Conservation (phyloP, 768 basidiomycete species). For the Xerocomellus chrysenteron region DNA sequence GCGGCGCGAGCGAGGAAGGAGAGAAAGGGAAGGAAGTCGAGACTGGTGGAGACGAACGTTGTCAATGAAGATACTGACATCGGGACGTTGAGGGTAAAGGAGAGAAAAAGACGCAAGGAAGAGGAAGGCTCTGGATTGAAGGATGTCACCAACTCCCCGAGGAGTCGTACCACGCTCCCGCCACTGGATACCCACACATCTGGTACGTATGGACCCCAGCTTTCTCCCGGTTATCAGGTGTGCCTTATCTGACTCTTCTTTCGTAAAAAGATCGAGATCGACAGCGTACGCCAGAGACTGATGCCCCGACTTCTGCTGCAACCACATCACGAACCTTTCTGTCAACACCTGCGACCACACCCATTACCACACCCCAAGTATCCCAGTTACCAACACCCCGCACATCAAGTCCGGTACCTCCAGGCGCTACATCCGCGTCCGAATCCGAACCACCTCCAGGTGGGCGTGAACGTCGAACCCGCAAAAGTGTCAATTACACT, state of each 20-base stretch:
- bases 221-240: not conserved
- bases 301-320: constrained; percentile 36
- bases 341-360: constrained; percentile 44
- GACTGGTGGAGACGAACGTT: constrained; percentile 17
- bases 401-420: constrained; percentile 46
- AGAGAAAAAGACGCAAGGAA: constrained; percentile 41
- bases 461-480: constrained; percentile 52
- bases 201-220: constrained; percentile 28
- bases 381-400: constrained; percentile 51
- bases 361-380: constrained; percentile 33
- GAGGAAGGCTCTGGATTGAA: constrained; percentile 45
- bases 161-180: constrained; percentile 35
- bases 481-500: constrained; percentile 84
- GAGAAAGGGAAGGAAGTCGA: constrained; percentile 35
- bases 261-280: constrained; percentile 35
- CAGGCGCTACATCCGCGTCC: constrained; percentile 33
- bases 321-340: constrained; percentile 41
- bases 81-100: constrained; percentile 32
- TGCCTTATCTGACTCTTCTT: constrained; percentile 17
- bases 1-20: constrained; percentile 42
- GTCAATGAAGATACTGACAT: constrained; percentile 24
- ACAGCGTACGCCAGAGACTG: constrained; percentile 37
- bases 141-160: constrained; percentile 63
- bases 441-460: constrained; percentile 31
- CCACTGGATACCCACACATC: constrained; percentile 37